These are phyloP conservation scores for Vitis cinerea DNA, from an alignment of 164 flowering plant genomes.

Conservation along the genomic window DNA sequence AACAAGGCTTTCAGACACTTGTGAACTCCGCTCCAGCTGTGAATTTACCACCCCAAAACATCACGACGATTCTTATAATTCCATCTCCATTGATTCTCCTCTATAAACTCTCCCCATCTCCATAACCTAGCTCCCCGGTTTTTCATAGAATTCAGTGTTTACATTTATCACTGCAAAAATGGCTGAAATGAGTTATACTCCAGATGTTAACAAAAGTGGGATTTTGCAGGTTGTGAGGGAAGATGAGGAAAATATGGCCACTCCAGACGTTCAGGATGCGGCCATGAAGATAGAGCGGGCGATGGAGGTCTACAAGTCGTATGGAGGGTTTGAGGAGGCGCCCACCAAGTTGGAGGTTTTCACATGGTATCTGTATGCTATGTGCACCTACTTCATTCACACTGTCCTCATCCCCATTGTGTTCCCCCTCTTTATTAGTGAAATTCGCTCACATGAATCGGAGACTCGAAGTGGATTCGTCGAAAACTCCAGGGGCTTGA, in stretches of 20 bases:
- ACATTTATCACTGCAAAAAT: too few species aligned
- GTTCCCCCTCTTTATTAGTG: conserved; percentile 58
- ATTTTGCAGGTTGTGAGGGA: too few species aligned
- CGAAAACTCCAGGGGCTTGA: conserved; percentile 18
- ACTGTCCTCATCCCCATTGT: conserved; percentile 52
- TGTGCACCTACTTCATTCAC: conserved; percentile 58
- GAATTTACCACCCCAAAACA: too few species aligned
- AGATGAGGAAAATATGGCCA: neutral
- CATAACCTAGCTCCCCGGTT: too few species aligned
- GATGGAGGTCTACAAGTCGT: conserved; percentile 24
- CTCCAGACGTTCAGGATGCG: conserved; percentile 22
- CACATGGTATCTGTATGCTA: conserved; percentile 49
- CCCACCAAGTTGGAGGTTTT: conserved; percentile 42
- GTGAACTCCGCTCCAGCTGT: too few species aligned
- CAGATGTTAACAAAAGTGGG: too few species aligned
- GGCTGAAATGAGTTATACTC: too few species aligned
- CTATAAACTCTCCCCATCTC: too few species aligned
- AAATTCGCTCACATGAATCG: conserved; percentile 12
- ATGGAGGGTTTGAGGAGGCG: conserved; percentile 27
- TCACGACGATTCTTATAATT: too few species aligned
- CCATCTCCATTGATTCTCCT: too few species aligned
- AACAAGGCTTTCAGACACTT: too few species aligned
- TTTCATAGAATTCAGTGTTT: too few species aligned
- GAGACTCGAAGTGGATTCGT: conserved; percentile 22
- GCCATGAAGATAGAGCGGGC: conserved; percentile 29